phyloP scores from a whole-genome alignment of 306 rosid genomes.

The Gastrolobium villosum region DNA sequence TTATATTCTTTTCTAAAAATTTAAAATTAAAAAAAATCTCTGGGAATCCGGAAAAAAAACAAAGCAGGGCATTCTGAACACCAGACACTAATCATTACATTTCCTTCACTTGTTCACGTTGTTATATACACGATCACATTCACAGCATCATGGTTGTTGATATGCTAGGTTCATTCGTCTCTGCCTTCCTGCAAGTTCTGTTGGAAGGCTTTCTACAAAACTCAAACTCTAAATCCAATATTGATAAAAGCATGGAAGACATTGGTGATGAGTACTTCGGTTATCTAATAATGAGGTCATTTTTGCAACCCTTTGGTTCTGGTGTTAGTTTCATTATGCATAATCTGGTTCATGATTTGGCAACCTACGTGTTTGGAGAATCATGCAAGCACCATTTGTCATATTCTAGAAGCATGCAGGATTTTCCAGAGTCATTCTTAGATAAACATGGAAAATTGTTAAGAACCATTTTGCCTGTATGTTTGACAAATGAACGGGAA shows the following conservation, averaged over 20 bases:
- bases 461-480: constrained; percentile 32
- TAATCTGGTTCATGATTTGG: constrained; percentile 53
- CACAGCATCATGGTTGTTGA: constrained; percentile 42
- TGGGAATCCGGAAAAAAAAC: no score
- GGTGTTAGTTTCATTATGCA: constrained; percentile 50
- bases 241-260: constrained; percentile 47
- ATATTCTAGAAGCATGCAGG: constrained; percentile 24
- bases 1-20: no score
- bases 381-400: constrained; percentile 47
- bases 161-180: constrained; percentile 24
- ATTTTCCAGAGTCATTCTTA: neutral
- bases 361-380: constrained; percentile 38
- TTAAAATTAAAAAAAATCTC: no score
- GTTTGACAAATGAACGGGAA: neutral
- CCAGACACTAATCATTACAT: constrained; percentile 18
- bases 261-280: constrained; percentile 50
- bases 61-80: no score
- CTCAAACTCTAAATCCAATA: neutral
- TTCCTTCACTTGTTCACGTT: constrained; percentile 20
- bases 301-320: constrained; percentile 48
- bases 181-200: constrained; percentile 45
- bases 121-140: neutral
- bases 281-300: constrained; percentile 49
- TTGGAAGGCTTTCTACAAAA: constrained; percentile 47
- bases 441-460: neutral